Evolutionary conservation across 2,329 filamentous ascomycete species (phyloP).

Genomic region (Aspergillus sp.): DNA sequence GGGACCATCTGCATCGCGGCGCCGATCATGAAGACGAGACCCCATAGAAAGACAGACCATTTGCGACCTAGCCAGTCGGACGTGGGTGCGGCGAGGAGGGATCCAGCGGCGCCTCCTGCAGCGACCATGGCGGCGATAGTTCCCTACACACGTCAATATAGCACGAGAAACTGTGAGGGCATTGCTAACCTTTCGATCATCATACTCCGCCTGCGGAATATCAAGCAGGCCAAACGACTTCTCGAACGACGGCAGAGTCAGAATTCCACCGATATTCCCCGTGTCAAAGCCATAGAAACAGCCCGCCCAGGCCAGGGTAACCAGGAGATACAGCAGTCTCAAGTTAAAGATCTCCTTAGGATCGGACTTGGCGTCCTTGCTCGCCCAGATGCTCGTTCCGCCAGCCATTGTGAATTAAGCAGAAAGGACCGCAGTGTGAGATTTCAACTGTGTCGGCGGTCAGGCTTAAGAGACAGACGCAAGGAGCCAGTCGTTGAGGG

Average conservation of each 20-base stretch:
- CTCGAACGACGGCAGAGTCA: slow-evolving; percentile 37
- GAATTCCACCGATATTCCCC: slow-evolving; percentile 40
- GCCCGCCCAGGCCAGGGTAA: slow-evolving; percentile 28
- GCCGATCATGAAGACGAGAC: background rate
- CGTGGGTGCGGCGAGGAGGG: background rate
- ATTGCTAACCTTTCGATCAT: background rate
- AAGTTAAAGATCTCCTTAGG: slow-evolving; percentile 8
- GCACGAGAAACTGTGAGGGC: fast-evolving
- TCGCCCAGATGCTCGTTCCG: slow-evolving; percentile 5
- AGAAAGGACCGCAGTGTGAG: too few relatives aligned
- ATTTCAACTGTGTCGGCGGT: too few relatives aligned
- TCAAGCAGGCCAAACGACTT: background rate
- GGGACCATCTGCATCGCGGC: slow-evolving; percentile 7
- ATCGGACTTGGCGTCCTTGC: slow-evolving; percentile 1
- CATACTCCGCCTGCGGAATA: background rate
- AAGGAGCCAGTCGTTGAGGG: too few relatives aligned
- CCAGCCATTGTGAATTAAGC: background rate
- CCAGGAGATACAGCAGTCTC: background rate
- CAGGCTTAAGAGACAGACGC: too few relatives aligned
- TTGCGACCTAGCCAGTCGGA: slow-evolving; percentile 3
- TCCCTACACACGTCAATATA: background rate
- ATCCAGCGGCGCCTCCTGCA: slow-evolving; percentile 1
- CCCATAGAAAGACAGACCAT: slow-evolving; percentile 9
- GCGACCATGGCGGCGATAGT: slow-evolving; percentile 8
- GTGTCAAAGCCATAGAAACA: slow-evolving; percentile 42